A percentile compares a stretch with the other conserved stretches of the same genome.
phyloP scores from a whole-genome alignment of 2,329 filamentous ascomycete species.

The Calycina marina region DNA sequence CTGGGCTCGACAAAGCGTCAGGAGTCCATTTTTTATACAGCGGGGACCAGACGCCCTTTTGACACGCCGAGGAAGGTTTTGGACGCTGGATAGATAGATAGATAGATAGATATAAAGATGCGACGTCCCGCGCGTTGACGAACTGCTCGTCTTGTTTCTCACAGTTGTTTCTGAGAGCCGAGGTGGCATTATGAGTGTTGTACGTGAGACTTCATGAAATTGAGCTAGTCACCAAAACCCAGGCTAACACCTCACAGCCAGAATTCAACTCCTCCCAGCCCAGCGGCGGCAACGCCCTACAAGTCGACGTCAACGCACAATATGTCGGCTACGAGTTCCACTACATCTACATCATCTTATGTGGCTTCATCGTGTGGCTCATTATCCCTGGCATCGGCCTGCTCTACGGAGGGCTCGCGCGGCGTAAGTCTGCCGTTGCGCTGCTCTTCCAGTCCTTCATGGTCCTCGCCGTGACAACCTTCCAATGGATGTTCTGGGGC shows the following conservation, averaged over 20 bases:
- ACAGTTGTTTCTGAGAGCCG: too few species aligned
- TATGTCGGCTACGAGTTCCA: constrained; percentile 45
- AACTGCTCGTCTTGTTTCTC: background rate
- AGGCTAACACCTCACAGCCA: constrained; percentile 10
- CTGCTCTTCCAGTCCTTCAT: constrained; percentile 48
- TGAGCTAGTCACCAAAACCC: background rate
- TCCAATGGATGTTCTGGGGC: constrained; percentile 49
- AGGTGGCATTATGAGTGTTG: too few species aligned
- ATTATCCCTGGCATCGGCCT: constrained; percentile 54
- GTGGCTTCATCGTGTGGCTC: constrained; percentile 46
- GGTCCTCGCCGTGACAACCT: constrained; percentile 37
- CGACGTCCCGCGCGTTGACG: too few species aligned
- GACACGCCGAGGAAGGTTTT: too few species aligned
- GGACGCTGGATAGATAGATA: too few species aligned
- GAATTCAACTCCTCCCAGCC: constrained; percentile 23
- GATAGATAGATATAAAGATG: background rate
- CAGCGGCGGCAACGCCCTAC: constrained; percentile 37
- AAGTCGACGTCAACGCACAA: constrained; percentile 36
- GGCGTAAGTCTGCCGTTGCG: constrained; percentile 45
- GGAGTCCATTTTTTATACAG: too few species aligned
- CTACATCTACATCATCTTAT: constrained; percentile 44
- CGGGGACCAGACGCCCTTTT: too few species aligned
- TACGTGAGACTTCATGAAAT: background rate
- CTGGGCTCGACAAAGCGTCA: too few species aligned
- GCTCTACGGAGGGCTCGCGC: constrained; percentile 47